These are phyloP conservation scores for Penicillium sp. DNA, from an alignment of 2,329 filamentous ascomycete genomes.

Conservation along the genomic window DNA sequence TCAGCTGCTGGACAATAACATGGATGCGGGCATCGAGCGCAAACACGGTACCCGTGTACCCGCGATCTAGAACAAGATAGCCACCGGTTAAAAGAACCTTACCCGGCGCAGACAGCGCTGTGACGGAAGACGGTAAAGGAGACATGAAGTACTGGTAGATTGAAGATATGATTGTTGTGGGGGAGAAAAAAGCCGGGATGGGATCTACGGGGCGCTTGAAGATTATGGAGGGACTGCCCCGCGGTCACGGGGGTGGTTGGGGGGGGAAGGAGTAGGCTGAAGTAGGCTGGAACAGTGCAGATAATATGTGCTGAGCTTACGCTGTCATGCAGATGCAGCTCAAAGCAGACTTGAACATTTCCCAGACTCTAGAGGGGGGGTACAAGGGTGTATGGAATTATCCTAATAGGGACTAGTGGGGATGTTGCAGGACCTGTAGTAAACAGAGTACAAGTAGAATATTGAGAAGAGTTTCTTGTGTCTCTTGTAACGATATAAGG, in stretches of 20 bases:
- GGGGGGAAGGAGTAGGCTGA: neutral
- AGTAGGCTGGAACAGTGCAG: neutral
- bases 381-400: slow-evolving; percentile 23
- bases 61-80: slow-evolving; percentile 87
- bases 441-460: neutral
- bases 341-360: neutral
- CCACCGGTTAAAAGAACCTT: slow-evolving; percentile 95
- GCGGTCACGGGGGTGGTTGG: slow-evolving; percentile 1
- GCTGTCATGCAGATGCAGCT: slow-evolving; percentile 1
- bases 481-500: neutral
- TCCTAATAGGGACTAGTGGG: slow-evolving; percentile 24
- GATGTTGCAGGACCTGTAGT: neutral
- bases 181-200: slow-evolving; percentile 12
- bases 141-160: slow-evolving; percentile 12
- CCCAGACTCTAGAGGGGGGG: neutral
- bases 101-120: slow-evolving; percentile 83
- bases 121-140: slow-evolving; percentile 27
- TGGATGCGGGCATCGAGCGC: slow-evolving; percentile 65
- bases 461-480: too few relatives aligned
- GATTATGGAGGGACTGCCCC: slow-evolving; percentile 4
- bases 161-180: slow-evolving; percentile 9
- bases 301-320: slow-evolving; percentile 1
- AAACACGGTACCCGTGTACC: slow-evolving; percentile 73
- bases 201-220: slow-evolving; percentile 7
- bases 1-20: slow-evolving; percentile 57